A percentile compares a stretch with the other conserved stretches of the same genome.
Conservation (phyloP, 2,329 filamentous ascomycete genomes). For the Xylaria sp. region DNA sequence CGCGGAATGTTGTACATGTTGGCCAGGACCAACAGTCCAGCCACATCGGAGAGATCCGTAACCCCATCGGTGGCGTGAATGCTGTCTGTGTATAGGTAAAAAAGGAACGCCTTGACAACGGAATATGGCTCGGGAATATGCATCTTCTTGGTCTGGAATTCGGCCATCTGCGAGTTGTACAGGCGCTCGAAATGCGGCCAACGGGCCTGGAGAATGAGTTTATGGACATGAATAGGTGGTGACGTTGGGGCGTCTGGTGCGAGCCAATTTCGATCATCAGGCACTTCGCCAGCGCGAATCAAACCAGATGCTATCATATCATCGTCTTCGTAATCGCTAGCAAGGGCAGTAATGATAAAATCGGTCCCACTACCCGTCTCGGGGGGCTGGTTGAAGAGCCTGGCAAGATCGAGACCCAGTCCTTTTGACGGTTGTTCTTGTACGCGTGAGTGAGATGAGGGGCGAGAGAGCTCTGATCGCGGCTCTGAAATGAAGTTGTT, state of each 20-base stretch:
- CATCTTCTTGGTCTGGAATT: conserved; percentile 97
- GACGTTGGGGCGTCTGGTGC: conserved; percentile 74
- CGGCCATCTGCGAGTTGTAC: conserved; percentile 94
- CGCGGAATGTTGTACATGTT: conserved; percentile 98
- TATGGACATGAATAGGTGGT: conserved; percentile 91
- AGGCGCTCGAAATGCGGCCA: conserved; percentile 97
- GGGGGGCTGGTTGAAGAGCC: conserved; percentile 86
- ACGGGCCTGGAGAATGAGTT: conserved; percentile 90
- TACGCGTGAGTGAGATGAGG: conserved; percentile 59
- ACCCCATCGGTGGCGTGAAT: conserved; percentile 81
- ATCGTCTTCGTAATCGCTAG: conserved; percentile 78
- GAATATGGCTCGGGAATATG: conserved; percentile 97
- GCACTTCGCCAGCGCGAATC: conserved; percentile 57
- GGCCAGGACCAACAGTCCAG: conserved; percentile 94
- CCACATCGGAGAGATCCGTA: conserved; percentile 83
- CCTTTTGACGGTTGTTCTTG: conserved; percentile 69
- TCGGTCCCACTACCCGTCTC: conserved; percentile 89
- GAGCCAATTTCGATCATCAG: conserved; percentile 65
- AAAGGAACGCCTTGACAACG: conserved; percentile 93
- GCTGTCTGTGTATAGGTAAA: conserved; percentile 96
- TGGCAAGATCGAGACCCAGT: conserved; percentile 86
- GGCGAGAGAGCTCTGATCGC: conserved; percentile 60
- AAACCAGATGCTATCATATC: conserved; percentile 67
- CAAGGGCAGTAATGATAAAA: conserved; percentile 88
- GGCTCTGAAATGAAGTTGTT: conserved; percentile 74